Percentiles rank a stretch among this genome's conserved stretches.
phyloP scores from a whole-genome alignment of 345 rosid species.

The Arabis hirsuta region DNA sequence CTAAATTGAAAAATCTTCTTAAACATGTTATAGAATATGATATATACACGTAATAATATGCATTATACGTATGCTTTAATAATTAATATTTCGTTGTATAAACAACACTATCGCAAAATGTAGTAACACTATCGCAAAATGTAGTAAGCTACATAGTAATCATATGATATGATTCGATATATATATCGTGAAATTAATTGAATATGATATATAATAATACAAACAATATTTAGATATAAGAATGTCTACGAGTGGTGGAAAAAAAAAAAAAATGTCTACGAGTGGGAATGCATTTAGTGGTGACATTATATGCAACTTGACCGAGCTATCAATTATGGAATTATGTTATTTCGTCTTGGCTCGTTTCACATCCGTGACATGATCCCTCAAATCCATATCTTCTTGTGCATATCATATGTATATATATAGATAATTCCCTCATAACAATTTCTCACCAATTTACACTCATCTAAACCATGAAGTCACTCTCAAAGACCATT shows the following conservation, averaged over 20 bases:
- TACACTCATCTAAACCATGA: conserved; percentile 25
- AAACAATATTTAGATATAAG: neutral
- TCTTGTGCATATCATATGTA: neutral
- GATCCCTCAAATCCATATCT: conserved; percentile 6
- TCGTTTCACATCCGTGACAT: conserved; percentile 42
- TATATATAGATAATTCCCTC: neutral
- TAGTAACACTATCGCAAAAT: too few species aligned
- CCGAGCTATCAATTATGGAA: conserved; percentile 10
- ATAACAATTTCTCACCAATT: conserved; percentile 24
- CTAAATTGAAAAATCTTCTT: too few species aligned
- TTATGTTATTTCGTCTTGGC: conserved; percentile 30
- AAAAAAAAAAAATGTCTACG: too few species aligned
- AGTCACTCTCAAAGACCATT: conserved; percentile 35
- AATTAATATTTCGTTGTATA: too few species aligned
- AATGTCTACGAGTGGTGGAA: too few species aligned
- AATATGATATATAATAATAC: conserved; percentile 21
- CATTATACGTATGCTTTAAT: too few species aligned
- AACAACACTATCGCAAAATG: too few species aligned
- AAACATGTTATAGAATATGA: too few species aligned
- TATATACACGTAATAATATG: too few species aligned
- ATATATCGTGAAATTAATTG: conserved; percentile 1
- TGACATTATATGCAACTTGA: conserved; percentile 40
- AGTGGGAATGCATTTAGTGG: conserved; percentile 35
- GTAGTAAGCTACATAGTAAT: too few species aligned
- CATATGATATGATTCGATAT: too few species aligned